Conservation (phyloP, 441 rosid genomes). For the Gossypium davidsonii region DNA sequence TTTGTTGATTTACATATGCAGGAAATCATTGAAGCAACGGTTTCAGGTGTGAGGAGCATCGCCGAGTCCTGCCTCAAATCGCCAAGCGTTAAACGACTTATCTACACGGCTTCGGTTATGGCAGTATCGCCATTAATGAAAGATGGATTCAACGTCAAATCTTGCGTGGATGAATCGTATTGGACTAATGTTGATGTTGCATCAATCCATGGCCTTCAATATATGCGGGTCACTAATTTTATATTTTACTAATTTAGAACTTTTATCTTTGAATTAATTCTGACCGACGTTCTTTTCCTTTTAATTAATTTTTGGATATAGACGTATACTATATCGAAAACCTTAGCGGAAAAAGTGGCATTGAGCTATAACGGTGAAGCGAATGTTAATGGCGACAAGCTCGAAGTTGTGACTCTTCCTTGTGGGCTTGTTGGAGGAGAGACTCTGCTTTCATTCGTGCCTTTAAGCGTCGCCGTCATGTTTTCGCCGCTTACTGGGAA, state of each 20-base stretch:
- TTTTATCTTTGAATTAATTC: not conserved
- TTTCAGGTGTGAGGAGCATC: conserved; percentile 26
- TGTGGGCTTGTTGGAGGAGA: conserved; percentile 27
- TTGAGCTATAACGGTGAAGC: conserved; percentile 3
- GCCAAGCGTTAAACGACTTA: conserved; percentile 25
- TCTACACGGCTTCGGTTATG: conserved; percentile 28
- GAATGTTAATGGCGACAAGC: not conserved
- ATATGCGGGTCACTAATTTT: not conserved
- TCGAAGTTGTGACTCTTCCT: conserved; percentile 25
- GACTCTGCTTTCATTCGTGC: conserved; percentile 18
- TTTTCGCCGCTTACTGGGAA: conserved; percentile 21
- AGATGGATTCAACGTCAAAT: conserved; percentile 8
- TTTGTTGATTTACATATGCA: not conserved
- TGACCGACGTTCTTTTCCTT: no score
- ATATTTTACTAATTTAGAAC: not conserved
- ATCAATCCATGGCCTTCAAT: not conserved
- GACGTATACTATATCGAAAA: conserved; percentile 1
- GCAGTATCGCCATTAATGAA: conserved; percentile 28
- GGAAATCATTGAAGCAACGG: conserved; percentile 4
- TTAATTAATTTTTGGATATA: not conserved
- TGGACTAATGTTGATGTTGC: conserved; percentile 35
- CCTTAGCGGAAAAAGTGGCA: conserved; percentile 9
- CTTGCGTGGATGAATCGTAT: conserved; percentile 31
- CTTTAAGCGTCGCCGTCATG: conserved; percentile 10
- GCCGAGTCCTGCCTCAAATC: conserved; percentile 23